Conservation (phyloP, 2,329 filamentous ascomycete species). For the Aspergillus sp. region DNA sequence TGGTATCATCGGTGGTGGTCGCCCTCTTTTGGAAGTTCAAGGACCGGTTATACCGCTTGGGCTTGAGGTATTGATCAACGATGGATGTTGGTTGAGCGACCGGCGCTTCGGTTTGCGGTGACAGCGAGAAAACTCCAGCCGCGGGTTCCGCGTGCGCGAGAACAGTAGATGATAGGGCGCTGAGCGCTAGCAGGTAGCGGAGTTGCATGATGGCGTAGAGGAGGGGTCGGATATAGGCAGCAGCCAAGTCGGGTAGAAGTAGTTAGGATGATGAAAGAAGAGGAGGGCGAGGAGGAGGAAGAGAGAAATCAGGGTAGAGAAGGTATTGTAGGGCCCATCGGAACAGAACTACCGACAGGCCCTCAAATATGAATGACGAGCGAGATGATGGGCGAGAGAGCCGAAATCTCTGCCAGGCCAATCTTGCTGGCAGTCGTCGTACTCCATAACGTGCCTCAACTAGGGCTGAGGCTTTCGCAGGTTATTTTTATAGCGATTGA, state of each 20-base stretch:
- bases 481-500: slow-evolving; percentile 1
- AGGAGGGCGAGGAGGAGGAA: not conserved
- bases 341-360: not conserved
- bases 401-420: slow-evolving; percentile 1
- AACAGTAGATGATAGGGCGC: not conserved
- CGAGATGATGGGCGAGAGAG: not conserved
- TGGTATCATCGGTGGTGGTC: slow-evolving; percentile 1
- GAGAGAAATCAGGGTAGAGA: not conserved
- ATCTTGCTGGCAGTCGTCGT: slow-evolving; percentile 2
- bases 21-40: slow-evolving; percentile 4
- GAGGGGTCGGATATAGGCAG: not conserved
- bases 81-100: not conserved
- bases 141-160: not conserved
- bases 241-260: not conserved
- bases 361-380: not conserved
- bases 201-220: not conserved
- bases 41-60: not conserved
- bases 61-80: not conserved
- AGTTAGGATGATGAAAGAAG: not conserved
- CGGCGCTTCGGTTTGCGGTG: not conserved
- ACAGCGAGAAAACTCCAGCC: not conserved
- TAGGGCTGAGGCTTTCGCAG: slow-evolving; percentile 8
- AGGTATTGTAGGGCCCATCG: not conserved
- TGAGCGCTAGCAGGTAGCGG: not conserved
- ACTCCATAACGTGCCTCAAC: slow-evolving; percentile 1